Evolutionary conservation across 169 alveolate species (phyloP), one percentile per base, ranked within the genome.

Genomic region (Plasmodium vinckei): DNA sequence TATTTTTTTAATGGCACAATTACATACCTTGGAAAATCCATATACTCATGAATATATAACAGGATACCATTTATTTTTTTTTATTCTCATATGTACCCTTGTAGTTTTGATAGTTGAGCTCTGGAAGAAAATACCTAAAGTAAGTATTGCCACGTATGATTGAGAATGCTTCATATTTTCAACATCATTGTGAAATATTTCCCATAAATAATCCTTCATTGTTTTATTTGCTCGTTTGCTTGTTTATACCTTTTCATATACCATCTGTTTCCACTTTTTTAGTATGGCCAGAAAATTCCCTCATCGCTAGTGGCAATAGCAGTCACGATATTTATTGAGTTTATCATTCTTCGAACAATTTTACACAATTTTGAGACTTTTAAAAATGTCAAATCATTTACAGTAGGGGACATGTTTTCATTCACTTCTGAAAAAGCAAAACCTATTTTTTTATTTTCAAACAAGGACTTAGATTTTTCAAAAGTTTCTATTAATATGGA

Each of bases 1-100:
- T 19, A 91, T 94, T 12, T 93, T 94, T 63, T 92, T 92, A 61
- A 89, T 73, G 67, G 97, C 96, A 10, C 97, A 94, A 72, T 73
- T 94, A 59, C 95, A 93, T 33, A 93, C 94, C 17, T 92, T 94
- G 64, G 88, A 60, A 72, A 92, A 94, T 63, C 94, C 94, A 13
- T 69, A 84, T 9, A 91, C 95, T 2, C 94, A 90, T 33, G 87
- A 75, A 27, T 94, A 92, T 61, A 57, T 92, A 3, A 44, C 47
- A 68, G 97, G 97, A 9, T n/a, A 67, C 19, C 68, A 65, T 23
- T 67, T 79, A n/a, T 70, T 79, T 27, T 79, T 64, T 65, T 79
- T 79, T 59, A 25, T 67, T 39, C 65, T 79, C 17, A 79, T 79
- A 19, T 65, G 84, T 79, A 65, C 89, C 0, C 53, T 79, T 13